Conservation (phyloP, 805 yeast species). For the Wickerhamiella vanderwaltii region DNA sequence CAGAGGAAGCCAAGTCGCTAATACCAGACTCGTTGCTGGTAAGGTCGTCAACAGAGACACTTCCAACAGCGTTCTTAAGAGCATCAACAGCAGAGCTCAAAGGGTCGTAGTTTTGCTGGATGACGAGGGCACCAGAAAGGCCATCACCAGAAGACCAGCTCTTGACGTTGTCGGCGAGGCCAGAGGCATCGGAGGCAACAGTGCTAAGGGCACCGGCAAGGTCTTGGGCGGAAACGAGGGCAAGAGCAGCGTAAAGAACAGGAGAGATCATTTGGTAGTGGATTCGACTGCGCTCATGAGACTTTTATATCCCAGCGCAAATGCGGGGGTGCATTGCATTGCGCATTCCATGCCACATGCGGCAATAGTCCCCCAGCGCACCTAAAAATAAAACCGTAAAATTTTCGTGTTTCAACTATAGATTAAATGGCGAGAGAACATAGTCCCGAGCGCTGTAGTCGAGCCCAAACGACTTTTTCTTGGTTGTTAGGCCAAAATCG, state of each 20-base stretch:
- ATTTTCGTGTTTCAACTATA: too few relatives aligned
- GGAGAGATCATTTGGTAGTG: slow-evolving; percentile 5
- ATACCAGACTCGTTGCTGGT: slow-evolving; percentile 3
- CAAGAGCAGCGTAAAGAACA: slow-evolving; percentile 8
- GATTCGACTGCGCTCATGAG: not conserved
- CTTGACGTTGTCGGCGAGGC: slow-evolving; percentile 13
- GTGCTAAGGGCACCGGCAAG: slow-evolving; percentile 3
- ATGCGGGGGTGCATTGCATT: slow-evolving; percentile 11
- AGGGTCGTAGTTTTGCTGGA: slow-evolving; percentile 21
- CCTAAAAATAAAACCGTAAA: too few relatives aligned
- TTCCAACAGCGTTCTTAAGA: slow-evolving; percentile 11
- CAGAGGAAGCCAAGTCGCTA: slow-evolving; percentile 12
- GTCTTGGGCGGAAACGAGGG: slow-evolving; percentile 11
- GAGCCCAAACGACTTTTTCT: too few relatives aligned
- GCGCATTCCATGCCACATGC: slow-evolving; percentile 1
- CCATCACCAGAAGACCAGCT: slow-evolving; percentile 19
- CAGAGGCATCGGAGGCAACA: slow-evolving; percentile 42
- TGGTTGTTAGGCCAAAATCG: too few relatives aligned
- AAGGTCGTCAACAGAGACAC: slow-evolving; percentile 13
- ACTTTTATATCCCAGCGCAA: not conserved
- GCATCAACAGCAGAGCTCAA: slow-evolving; percentile 17
- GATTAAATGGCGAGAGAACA: too few relatives aligned
- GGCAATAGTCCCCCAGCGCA: too few relatives aligned
- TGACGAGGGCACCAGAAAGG: slow-evolving; percentile 23
- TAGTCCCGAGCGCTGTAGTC: too few relatives aligned